Evolutionary conservation across 306 rosid genomes (phyloP), one percentile per base, ranked within the genome.

Genomic region (Malus sylvestris): DNA sequence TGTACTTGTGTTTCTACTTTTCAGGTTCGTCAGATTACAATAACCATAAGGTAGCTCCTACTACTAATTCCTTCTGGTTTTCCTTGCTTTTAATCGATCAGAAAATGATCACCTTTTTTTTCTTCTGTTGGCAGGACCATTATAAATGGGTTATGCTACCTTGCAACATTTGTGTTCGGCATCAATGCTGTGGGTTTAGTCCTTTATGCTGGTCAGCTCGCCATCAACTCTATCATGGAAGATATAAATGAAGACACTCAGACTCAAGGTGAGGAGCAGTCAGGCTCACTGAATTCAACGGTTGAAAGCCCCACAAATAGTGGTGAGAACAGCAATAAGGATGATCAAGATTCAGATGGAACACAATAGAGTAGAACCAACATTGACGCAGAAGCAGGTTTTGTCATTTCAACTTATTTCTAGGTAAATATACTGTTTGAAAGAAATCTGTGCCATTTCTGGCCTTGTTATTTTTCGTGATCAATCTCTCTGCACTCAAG

Each of bases 11-110:
- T 82, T 35, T 59, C 46, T 76, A 38, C 52, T 78, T 86, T 86
- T 76, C 90, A 94, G 98, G 97, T 88, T 70, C 96, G 93, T 67
- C 99, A 95, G 79, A 83, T 95, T 78, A 95, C 99, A 18, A 85
- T 92, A 80, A 90, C 97, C 58, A 72, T 92, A 84, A 90, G 99
- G 97, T 90, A 88, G 63, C 68, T 81, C 80, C 67, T 25, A 61
- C 82, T 7, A 40, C 82, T 76, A 27, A 44, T 45, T 58, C 71
- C 49, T 75, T 68, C 62, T 45, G 29, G 61, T 18, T 6, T 65
- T 6, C 52, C 35, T 60, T 65, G 72, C 68, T 74, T 38, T 45
- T 67, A 3, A n/a, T 71, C 42, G 64, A 66, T 44, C 20, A 8
- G 78, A 63, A 76, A 82, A 76, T 82, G 71, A 65, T 75, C 52